Evolutionary conservation across 2,329 filamentous ascomycete species (phyloP).

Genomic region (Endothia cerciana): DNA sequence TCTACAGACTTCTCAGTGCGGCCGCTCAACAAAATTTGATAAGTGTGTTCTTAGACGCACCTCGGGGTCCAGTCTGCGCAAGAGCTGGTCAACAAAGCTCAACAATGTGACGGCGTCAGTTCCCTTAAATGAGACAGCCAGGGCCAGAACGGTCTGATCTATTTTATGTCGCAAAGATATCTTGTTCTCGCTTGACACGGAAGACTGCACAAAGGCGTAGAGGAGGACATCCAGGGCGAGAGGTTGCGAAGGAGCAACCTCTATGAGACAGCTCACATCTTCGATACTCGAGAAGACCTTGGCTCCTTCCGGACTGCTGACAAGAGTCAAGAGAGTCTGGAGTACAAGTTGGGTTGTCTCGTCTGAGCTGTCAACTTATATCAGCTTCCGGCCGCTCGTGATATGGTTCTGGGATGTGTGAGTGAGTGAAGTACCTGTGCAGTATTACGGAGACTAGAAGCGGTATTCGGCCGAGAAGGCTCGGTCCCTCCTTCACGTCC

Average conservation of each 20-base stretch:
- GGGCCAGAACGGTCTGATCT: conserved; percentile 49
- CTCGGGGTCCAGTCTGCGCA: conserved; percentile 52
- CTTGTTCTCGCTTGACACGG: conserved; percentile 39
- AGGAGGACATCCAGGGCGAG: conserved; percentile 59
- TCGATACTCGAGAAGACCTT: conserved; percentile 50
- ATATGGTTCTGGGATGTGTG: neutral
- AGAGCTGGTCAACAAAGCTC: conserved; percentile 56
- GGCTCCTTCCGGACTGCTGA: conserved; percentile 56
- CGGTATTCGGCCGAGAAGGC: conserved; percentile 57
- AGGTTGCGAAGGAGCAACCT: conserved; percentile 58
- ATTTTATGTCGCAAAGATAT: conserved; percentile 45
- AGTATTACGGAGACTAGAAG: conserved; percentile 57
- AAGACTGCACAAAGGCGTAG: conserved; percentile 60
- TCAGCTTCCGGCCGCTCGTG: conserved; percentile 19
- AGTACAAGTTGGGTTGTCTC: conserved; percentile 58
- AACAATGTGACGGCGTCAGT: conserved; percentile 65
- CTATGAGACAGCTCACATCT: conserved; percentile 59
- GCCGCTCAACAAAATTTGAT: neutral
- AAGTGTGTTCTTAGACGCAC: conserved; percentile 41
- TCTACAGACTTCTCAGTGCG: conserved; percentile 39
- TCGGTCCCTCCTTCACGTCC: conserved; percentile 46
- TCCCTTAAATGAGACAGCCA: conserved; percentile 58
- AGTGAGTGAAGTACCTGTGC: conserved; percentile 50
- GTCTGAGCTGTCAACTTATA: conserved; percentile 45
- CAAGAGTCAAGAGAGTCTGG: conserved; percentile 60